A percentile compares a stretch with the other conserved stretches of the same genome.
Conservation (phyloP, 163 green algal species). For the Dunaliella salina region DNA sequence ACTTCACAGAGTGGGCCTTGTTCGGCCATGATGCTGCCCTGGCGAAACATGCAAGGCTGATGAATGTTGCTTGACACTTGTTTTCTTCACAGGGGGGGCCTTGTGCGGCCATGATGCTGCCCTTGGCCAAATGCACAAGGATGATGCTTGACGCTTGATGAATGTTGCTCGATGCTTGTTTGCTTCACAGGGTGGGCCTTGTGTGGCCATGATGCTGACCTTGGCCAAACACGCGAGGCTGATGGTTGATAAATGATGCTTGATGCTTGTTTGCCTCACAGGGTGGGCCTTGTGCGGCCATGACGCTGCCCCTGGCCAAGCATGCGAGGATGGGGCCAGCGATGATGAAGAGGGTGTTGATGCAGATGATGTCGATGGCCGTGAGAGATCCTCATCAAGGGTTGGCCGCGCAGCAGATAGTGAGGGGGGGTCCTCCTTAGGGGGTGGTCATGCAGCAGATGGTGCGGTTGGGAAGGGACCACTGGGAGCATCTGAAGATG, state of each 20-base stretch:
- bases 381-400: too few species aligned
- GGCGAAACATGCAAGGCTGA: constrained; percentile 1
- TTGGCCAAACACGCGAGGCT: not conserved
- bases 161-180: too few species aligned
- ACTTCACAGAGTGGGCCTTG: constrained; percentile 65
- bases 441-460: too few species aligned
- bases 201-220: constrained; percentile 57
- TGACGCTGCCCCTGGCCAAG: constrained; percentile 25
- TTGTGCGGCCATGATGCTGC: constrained; percentile 62
- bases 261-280: too few species aligned
- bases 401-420: too few species aligned
- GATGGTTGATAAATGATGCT: too few species aligned
- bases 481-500: too few species aligned
- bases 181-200: constrained; percentile 53
- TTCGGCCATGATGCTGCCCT: constrained; percentile 56
- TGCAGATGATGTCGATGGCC: too few species aligned
- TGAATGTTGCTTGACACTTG: too few species aligned
- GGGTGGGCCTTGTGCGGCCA: constrained; percentile 72
- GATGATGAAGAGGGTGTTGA: not conserved
- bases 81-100: constrained; percentile 50
- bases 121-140: not conserved
- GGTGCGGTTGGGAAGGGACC: too few species aligned
- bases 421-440: too few species aligned
- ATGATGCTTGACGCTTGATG: too few species aligned
- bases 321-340: not conserved